Base-by-base conservation (phyloP, 768 basidiomycete species). In the Pisolithus sp. region DNA sequence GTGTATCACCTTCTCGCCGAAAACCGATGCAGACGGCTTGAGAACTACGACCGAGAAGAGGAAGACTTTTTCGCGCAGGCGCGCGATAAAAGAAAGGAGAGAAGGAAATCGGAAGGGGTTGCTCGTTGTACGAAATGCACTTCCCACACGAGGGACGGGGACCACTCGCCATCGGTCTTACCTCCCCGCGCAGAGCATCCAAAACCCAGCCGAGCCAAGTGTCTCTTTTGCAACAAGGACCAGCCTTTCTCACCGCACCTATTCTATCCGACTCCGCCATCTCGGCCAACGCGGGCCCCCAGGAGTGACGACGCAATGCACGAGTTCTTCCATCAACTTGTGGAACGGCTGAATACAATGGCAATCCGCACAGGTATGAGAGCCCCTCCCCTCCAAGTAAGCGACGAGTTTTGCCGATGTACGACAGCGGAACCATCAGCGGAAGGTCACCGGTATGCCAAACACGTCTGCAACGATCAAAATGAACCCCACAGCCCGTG, bases 1-100 rank as follows among this genome's bases (percentile, higher is more conserved):
- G 89, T 98, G 45, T 99, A 99, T 68, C 85, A 89, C 62, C 72
- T 97, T 5, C 76, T 99, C n/a, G 75, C 86, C 50, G 82, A 82
- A 56, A 97, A 96, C 69, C 82, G 93, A 41, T 78, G 79, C 46
- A 81, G 77, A 57, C 82, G 84, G 50, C 65, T 90, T 40, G 85
- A 89, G 61, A 78, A 83, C 56, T 88, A 81, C 64, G 82, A 86
- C 51, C 85, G 86, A 50, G 85, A 86, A 46, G 82, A 87, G 52
- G 76, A 81, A 45, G 51, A 54, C 46, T 34, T 53, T 73, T 31
- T 34, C 34, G 67, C 68, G 20, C 63, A 69, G 59, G 64, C 56
- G 46, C 65, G 70, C 41, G 55, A 67, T 60, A 53, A 69, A 68
- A 60, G 71, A 61, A 53, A 68, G 67, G 60, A 71, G 66, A 63